Evolutionary conservation across 1,284 basidiomycete genomes (phyloP).

Genomic region (Serendipita sp.): DNA sequence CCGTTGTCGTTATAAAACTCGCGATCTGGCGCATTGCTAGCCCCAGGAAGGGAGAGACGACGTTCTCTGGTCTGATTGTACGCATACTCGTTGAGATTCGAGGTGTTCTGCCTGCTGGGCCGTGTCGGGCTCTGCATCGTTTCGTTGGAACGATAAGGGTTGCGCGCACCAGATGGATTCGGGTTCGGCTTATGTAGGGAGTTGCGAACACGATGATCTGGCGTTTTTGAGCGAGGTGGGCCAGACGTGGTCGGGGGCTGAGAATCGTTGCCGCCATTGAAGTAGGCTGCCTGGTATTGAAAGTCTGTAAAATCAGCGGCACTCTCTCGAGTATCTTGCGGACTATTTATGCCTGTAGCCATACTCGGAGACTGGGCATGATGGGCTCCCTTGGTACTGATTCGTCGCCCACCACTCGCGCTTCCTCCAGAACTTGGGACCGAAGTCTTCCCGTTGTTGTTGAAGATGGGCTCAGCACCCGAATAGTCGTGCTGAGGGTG

Average conservation of each 20-base stretch:
- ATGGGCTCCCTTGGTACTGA: neutral
- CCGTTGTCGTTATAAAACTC: neutral
- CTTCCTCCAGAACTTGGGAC: neutral
- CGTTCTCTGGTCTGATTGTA: neutral
- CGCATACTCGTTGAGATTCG: constrained; percentile 45
- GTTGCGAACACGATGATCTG: neutral
- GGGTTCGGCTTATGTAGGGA: constrained; percentile 4
- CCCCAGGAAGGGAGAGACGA: neutral
- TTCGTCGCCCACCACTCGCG: neutral
- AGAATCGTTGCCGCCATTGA: neutral
- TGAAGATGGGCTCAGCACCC: neutral
- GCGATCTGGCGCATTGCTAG: neutral
- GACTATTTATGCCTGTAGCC: neutral
- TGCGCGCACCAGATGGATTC: neutral
- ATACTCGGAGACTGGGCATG: neutral
- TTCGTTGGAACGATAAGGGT: neutral
- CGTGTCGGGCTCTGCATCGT: constrained; percentile 34
- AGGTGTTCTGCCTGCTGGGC: constrained; percentile 68
- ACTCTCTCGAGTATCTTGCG: neutral
- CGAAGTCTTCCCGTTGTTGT: neutral
- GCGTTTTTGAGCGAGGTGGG: neutral
- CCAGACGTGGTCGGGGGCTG: neutral
- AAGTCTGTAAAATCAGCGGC: constrained; percentile 1
- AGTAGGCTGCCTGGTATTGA: neutral
- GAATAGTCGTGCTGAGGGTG: constrained; percentile 1